A percentile compares a stretch with the other conserved stretches of the same genome.
Conservation (phyloP, 345 rosid species). For the Brassica rapa region DNA sequence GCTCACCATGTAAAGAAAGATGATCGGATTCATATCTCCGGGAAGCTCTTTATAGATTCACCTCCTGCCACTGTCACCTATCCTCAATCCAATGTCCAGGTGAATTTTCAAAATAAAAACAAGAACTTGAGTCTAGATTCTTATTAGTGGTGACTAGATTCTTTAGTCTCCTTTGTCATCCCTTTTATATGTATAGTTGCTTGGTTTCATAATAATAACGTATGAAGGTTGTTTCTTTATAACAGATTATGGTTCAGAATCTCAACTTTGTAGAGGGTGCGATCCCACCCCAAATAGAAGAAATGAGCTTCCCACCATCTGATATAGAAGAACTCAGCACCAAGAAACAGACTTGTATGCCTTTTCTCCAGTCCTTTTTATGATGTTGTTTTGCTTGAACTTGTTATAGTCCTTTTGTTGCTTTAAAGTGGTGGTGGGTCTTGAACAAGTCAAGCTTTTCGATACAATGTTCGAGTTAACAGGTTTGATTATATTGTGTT, state of each 20-base stretch:
- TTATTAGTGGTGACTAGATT: neutral
- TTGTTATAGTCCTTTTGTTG: neutral
- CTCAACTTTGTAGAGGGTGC: constrained; percentile 57
- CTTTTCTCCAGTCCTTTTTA: neutral
- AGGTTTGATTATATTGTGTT: neutral
- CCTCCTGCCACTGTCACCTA: constrained; percentile 44
- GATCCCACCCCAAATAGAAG: constrained; percentile 13
- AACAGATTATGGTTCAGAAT: constrained; percentile 66
- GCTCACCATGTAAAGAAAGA: constrained; percentile 58
- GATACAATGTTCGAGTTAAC: neutral
- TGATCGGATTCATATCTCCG: constrained; percentile 62
- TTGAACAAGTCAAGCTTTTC: neutral
- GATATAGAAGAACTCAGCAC: neutral
- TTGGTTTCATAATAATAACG: neutral
- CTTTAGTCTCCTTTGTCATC: neutral
- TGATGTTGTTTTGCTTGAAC: neutral
- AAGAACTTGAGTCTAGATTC: too few relatives aligned
- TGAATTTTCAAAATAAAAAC: neutral
- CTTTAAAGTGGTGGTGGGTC: neutral
- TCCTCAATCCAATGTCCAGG: constrained; percentile 60
- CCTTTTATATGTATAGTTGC: neutral
- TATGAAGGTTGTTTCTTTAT: constrained; percentile 2
- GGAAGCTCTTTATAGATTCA: constrained; percentile 54
- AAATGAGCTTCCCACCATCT: constrained; percentile 3
- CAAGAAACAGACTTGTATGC: constrained; percentile 22